Percentiles rank a stretch among this genome's conserved stretches.
Evolutionary conservation across 2,329 filamentous ascomycete genomes (phyloP).

Genomic region (Ceratocystis albifundus): DNA sequence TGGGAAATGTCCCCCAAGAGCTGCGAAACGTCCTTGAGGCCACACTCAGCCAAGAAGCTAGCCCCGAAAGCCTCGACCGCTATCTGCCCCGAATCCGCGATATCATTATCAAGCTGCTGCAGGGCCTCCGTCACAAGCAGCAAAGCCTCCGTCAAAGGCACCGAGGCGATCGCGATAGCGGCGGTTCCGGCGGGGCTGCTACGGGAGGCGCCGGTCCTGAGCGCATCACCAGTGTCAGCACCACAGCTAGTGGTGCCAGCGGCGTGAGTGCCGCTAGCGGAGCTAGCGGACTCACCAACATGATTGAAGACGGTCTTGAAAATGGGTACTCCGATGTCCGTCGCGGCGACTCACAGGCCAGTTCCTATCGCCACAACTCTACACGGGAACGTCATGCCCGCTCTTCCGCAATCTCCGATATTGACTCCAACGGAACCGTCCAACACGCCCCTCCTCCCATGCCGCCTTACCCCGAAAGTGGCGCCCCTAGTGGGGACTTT

Average conservation of each 20-base stretch:
- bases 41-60: slow-evolving; percentile 92
- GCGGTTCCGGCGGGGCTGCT: slow-evolving; percentile 12
- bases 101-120: slow-evolving; percentile 94
- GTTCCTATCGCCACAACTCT: slow-evolving; percentile 39
- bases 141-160: slow-evolving; percentile 65
- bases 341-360: slow-evolving; percentile 31
- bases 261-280: slow-evolving; percentile 47
- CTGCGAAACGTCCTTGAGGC: slow-evolving; percentile 85
- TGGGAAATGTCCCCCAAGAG: slow-evolving; percentile 89
- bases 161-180: slow-evolving; percentile 43
- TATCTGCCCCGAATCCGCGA: slow-evolving; percentile 91
- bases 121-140: slow-evolving; percentile 94
- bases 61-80: slow-evolving; percentile 80
- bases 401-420: slow-evolving; percentile 30
- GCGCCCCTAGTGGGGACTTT: slow-evolving; percentile 39
- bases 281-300: slow-evolving; percentile 45
- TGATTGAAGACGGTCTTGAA: slow-evolving; percentile 50
- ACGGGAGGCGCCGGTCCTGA: slow-evolving; percentile 31
- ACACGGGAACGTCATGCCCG: slow-evolving; percentile 41
- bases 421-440: slow-evolving; percentile 56
- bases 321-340: slow-evolving; percentile 34
- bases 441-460: slow-evolving; percentile 67
- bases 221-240: slow-evolving; percentile 48
- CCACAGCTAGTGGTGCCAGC: slow-evolving; percentile 43
- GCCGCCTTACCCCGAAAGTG: slow-evolving; percentile 55